phyloP scores from a whole-genome alignment of 2,329 filamentous ascomycete genomes.

The Alternaria postmessia region DNA sequence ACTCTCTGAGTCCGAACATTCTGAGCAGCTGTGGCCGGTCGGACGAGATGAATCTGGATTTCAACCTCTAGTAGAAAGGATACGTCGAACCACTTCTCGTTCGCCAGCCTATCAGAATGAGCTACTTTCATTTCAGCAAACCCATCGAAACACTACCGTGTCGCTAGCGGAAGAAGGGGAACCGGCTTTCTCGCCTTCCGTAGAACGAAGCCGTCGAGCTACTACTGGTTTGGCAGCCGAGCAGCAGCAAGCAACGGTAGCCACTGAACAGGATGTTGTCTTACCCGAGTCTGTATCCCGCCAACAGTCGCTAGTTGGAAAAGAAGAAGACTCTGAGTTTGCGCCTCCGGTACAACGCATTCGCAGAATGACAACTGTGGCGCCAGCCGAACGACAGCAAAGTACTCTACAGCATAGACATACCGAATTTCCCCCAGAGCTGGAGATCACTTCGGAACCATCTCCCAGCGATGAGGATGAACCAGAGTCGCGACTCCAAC shows the following conservation, averaged over 20 bases:
- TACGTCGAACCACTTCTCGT: not conserved
- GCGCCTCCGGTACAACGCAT: not conserved
- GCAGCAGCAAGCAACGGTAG: not conserved
- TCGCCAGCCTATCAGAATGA: not conserved
- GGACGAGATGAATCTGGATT: not conserved
- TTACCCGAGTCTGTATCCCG: not conserved
- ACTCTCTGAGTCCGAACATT: not conserved
- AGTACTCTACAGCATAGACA: not conserved
- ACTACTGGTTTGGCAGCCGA: not conserved
- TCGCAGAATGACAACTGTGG: not conserved
- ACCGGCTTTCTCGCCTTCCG: not conserved
- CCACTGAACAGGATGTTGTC: not conserved
- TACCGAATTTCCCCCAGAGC: not conserved
- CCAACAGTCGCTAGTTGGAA: not conserved
- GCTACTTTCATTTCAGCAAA: not conserved
- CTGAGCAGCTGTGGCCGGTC: not conserved
- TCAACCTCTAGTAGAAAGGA: not conserved
- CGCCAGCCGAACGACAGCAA: not conserved
- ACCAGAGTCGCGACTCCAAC: not conserved
- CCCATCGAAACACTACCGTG: not conserved
- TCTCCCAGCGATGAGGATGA: not conserved
- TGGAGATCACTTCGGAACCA: accelerated
- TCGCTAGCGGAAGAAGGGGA: not conserved
- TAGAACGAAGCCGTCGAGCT: not conserved
- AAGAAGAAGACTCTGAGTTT: not conserved